Evolutionary conservation across 2,329 filamentous ascomycete species (phyloP).

Genomic region (Fusarium graminum): DNA sequence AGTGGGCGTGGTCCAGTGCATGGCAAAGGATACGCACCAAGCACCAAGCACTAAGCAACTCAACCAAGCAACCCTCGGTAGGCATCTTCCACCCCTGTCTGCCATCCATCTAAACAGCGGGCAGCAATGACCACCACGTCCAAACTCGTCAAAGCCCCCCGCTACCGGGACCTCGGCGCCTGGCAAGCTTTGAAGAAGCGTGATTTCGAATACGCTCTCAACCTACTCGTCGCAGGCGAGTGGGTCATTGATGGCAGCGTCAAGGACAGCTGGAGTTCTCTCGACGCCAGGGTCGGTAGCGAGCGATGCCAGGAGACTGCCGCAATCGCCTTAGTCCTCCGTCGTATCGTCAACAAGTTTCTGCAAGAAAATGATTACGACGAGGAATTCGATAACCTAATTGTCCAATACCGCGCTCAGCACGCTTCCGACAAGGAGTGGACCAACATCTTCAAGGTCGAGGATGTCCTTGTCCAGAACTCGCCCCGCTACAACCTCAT

Average conservation of each 20-base stretch:
- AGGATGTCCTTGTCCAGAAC: accelerated
- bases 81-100: too few relatives aligned
- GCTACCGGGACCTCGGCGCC: background rate
- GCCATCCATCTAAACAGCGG: too few relatives aligned
- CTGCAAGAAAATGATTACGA: too few relatives aligned
- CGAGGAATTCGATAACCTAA: background rate
- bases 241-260: background rate
- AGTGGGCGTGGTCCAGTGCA: constrained; percentile 41
- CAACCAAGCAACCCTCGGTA: too few relatives aligned
- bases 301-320: background rate
- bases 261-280: background rate
- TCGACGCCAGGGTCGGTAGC: background rate
- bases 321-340: background rate
- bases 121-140: too few relatives aligned
- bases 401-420: accelerated
- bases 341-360: background rate
- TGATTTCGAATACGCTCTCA: background rate
- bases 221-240: background rate
- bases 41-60: too few relatives aligned
- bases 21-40: constrained; percentile 50
- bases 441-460: background rate
- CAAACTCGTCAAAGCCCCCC: background rate
- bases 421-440: background rate
- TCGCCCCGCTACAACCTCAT: accelerated
- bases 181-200: background rate